Conservation (phyloP, 192 early-diverging fungal species). For the Entomortierella parvispora region DNA sequence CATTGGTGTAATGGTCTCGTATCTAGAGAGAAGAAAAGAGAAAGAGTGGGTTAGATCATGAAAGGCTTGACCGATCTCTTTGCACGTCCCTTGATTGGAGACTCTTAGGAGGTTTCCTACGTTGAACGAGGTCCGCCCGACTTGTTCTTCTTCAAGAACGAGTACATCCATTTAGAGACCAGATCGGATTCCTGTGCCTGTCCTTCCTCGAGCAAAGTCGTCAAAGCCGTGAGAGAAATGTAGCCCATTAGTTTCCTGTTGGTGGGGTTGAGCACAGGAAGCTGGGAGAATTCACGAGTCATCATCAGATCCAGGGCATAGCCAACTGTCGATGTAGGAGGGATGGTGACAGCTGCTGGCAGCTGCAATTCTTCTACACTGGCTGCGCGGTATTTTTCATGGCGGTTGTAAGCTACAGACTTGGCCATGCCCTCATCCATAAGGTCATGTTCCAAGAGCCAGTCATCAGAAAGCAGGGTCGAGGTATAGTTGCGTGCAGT, state of each 20-base stretch:
- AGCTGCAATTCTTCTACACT: conserved; percentile 88
- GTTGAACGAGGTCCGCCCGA: conserved; percentile 16
- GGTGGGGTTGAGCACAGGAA: conserved; percentile 74
- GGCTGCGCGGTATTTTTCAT: conserved; percentile 80
- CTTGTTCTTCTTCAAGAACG: conserved; percentile 56
- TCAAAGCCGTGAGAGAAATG: conserved; percentile 72
- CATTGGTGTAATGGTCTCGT: conserved; percentile 82
- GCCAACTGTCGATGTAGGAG: conserved; percentile 63
- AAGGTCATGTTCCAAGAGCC: conserved; percentile 81
- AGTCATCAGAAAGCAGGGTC: conserved; percentile 79
- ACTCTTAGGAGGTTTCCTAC: conserved; percentile 5
- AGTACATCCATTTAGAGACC: conserved; percentile 73
- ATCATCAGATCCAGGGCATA: conserved; percentile 81
- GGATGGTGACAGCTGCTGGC: conserved; percentile 78
- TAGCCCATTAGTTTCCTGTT: conserved; percentile 80
- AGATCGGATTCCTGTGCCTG: conserved; percentile 57
- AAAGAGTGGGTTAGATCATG: neutral
- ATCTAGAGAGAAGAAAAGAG: conserved; percentile 37
- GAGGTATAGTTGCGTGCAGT: conserved; percentile 75
- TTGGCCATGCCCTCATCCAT: conserved; percentile 69
- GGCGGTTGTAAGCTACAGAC: conserved; percentile 65
- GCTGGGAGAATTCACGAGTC: conserved; percentile 87
- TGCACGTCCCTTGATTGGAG: neutral
- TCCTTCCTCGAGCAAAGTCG: conserved; percentile 65
- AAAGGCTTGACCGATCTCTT: neutral